A percentile compares a stretch with the other conserved stretches of the same genome.
Evolutionary conservation across 768 basidiomycete species (phyloP).

Genomic region (Russula ochroleuca): DNA sequence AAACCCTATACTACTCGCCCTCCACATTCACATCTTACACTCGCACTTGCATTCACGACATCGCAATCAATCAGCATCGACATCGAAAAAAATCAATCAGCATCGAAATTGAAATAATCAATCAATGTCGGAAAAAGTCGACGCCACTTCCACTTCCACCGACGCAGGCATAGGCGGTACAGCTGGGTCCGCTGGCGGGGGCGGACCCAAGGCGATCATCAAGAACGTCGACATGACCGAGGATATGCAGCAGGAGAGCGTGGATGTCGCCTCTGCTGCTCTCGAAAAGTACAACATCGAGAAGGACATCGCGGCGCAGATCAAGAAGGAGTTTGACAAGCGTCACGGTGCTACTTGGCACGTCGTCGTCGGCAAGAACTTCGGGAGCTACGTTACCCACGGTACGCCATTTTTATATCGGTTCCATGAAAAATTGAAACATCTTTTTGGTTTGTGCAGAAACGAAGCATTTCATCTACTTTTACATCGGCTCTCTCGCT

Average conservation of each 20-base stretch:
- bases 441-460: slow-evolving; percentile 49
- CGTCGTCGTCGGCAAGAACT: slow-evolving; percentile 98
- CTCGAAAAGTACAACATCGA: slow-evolving; percentile 92
- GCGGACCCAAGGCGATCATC: slow-evolving; percentile 78
- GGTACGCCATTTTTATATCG: slow-evolving; percentile 46
- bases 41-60: neutral
- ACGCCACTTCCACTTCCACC: slow-evolving; percentile 53
- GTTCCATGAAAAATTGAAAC: neutral
- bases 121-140: slow-evolving; percentile 43
- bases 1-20: neutral
- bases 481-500: slow-evolving; percentile 89
- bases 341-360: slow-evolving; percentile 95
- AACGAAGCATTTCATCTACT: slow-evolving; percentile 99
- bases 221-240: slow-evolving; percentile 97
- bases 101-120: neutral
- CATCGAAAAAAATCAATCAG: neutral
- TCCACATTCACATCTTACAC: neutral
- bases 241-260: slow-evolving; percentile 92
- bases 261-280: slow-evolving; percentile 80
- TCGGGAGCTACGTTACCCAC: slow-evolving; percentile 97
- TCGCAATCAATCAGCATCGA: neutral
- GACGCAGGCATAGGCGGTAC: slow-evolving; percentile 44
- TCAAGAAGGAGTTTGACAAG: slow-evolving; percentile 98
- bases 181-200: slow-evolving; percentile 30
- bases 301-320: slow-evolving; percentile 96